Conservation (phyloP, 495 filamentous ascomycete species). For the Neurospora sp. region DNA sequence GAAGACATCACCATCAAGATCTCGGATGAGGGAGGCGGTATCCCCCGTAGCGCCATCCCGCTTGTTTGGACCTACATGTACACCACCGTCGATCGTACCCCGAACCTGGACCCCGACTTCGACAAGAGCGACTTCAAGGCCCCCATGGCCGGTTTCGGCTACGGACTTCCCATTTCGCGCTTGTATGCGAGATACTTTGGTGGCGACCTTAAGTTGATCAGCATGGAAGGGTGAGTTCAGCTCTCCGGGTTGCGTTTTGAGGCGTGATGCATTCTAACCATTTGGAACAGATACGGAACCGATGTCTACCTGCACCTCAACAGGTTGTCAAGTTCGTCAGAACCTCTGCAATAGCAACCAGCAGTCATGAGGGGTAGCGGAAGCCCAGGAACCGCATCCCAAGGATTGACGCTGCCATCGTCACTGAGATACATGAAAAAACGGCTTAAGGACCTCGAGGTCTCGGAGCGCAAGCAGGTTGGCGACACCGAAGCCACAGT, state of each 20-base stretch:
- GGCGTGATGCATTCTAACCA: neutral
- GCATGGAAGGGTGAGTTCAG: slow-evolving; percentile 93
- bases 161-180: slow-evolving; percentile 85
- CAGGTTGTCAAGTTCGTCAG: slow-evolving; percentile 85
- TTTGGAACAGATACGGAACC: slow-evolving; percentile 69
- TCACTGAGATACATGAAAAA: slow-evolving; percentile 43
- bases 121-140: slow-evolving; percentile 99
- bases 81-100: slow-evolving; percentile 92
- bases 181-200: slow-evolving; percentile 96
- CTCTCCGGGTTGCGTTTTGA: slow-evolving; percentile 3
- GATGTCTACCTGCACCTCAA: slow-evolving; percentile 98
- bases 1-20: slow-evolving; percentile 99
- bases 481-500: slow-evolving; percentile 70
- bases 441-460: slow-evolving; percentile 49
- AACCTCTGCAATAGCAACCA: slow-evolving; percentile 97
- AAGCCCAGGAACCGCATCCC: slow-evolving; percentile 46
- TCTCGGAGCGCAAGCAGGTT: slow-evolving; percentile 78
- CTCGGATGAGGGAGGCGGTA: slow-evolving; percentile 91
- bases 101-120: slow-evolving; percentile 91
- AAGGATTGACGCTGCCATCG: slow-evolving; percentile 71
- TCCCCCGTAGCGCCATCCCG: slow-evolving; percentile 81
- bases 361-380: slow-evolving; percentile 74
- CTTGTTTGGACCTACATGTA: slow-evolving; percentile 99
- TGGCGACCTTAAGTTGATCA: slow-evolving; percentile 92
- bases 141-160: slow-evolving; percentile 97